A percentile compares a stretch with the other conserved stretches of the same genome.
These are phyloP conservation scores for Diplotaxis tenuifolia DNA, from an alignment of 345 rosid genomes.

Conservation along the genomic window DNA sequence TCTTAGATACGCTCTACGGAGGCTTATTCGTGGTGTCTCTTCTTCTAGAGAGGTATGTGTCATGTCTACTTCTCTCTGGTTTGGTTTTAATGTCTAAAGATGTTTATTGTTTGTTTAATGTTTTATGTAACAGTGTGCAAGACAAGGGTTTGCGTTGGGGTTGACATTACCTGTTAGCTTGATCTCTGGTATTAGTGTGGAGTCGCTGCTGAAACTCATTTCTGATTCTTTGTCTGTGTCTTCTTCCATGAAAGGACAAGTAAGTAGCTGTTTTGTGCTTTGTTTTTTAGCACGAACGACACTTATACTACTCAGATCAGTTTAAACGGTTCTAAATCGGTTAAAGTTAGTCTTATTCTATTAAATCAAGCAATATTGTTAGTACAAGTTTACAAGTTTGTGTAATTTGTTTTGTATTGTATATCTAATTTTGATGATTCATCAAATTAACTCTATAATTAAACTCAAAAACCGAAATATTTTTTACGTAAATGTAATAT, in stretches of 20 bases:
- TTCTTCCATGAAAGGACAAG: constrained; percentile 96
- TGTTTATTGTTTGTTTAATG: background rate
- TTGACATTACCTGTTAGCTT: constrained; percentile 54
- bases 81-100: background rate
- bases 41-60: constrained; percentile 84
- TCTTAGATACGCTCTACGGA: constrained; percentile 75
- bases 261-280: constrained; percentile 36
- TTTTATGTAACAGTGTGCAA: constrained; percentile 80
- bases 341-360: too few species aligned
- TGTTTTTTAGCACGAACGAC: too few species aligned
- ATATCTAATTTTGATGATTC: too few species aligned
- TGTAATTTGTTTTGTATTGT: too few species aligned
- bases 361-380: too few species aligned
- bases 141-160: constrained; percentile 95
- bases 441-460: too few species aligned
- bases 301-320: too few species aligned
- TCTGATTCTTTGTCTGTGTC: constrained; percentile 67
- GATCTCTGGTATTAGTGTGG: constrained; percentile 61
- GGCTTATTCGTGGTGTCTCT: constrained; percentile 91
- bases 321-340: too few species aligned
- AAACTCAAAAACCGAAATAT: too few species aligned
- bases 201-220: constrained; percentile 69
- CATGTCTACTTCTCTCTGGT: background rate
- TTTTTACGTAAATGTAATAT: too few species aligned
- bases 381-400: too few species aligned